These are phyloP conservation scores for Ascochyta clinopodiicola DNA, from an alignment of 2,329 filamentous ascomycete genomes.

Conservation along the genomic window DNA sequence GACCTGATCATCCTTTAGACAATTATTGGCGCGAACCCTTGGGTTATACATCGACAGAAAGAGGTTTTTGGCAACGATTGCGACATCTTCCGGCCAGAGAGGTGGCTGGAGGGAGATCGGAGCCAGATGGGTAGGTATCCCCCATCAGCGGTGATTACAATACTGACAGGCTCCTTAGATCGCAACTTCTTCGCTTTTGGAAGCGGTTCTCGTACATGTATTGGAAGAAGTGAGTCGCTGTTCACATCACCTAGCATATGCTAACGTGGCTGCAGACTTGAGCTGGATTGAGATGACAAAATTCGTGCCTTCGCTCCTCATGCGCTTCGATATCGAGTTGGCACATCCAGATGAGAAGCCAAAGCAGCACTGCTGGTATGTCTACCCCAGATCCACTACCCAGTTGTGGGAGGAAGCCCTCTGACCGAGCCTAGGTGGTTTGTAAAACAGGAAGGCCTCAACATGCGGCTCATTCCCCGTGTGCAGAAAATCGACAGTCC, in stretches of 20 bases:
- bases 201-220: slow-evolving; percentile 16
- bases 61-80: slow-evolving; percentile 24
- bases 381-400: too few species aligned
- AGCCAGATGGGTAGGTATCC: slow-evolving; percentile 11
- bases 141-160: too few species aligned
- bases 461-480: too few species aligned
- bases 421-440: too few species aligned
- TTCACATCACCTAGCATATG: too few species aligned
- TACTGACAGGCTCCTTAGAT: not conserved
- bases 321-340: slow-evolving; percentile 44
- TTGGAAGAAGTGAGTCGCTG: slow-evolving; percentile 18
- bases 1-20: slow-evolving; percentile 4
- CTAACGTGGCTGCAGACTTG: slow-evolving; percentile 4
- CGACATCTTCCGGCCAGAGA: slow-evolving; percentile 21
- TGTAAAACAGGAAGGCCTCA: too few species aligned
- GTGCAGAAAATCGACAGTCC: too few species aligned
- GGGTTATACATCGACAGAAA: slow-evolving; percentile 24
- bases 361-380: slow-evolving; percentile 8
- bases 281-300: slow-evolving; percentile 46
- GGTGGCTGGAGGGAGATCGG: slow-evolving; percentile 21
- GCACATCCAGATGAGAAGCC: slow-evolving; percentile 25
- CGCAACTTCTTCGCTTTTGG: slow-evolving; percentile 23
- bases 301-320: slow-evolving; percentile 45
- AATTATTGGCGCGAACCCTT: slow-evolving; percentile 21
- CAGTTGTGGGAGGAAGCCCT: too few species aligned